Conservation (phyloP, 2,329 filamentous ascomycete genomes). For the Lithohypha guttulata region DNA sequence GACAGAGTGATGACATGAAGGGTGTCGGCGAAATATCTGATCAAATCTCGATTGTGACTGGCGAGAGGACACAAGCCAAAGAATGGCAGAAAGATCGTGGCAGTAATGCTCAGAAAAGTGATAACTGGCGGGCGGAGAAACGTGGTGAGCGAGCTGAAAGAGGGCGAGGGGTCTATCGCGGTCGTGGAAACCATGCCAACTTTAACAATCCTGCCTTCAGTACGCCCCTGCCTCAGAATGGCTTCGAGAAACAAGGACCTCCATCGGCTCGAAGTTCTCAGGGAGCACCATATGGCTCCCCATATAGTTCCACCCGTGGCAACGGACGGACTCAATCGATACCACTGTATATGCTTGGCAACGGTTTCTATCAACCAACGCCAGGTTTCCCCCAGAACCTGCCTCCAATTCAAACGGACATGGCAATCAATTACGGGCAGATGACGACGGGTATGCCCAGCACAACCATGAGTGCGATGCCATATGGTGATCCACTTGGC, state of each 20-base stretch:
- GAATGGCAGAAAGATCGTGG: constrained; percentile 23
- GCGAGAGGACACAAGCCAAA: constrained; percentile 16
- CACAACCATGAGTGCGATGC: constrained; percentile 44
- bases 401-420: constrained; percentile 23
- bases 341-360: constrained; percentile 29
- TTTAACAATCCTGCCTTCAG: constrained; percentile 27
- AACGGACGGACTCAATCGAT: constrained; percentile 52
- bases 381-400: constrained; percentile 21
- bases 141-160: constrained; percentile 30
- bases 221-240: constrained; percentile 30
- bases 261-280: constrained; percentile 33
- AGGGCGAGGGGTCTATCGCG: constrained; percentile 31
- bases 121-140: constrained; percentile 25
- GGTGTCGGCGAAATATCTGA: too few relatives aligned
- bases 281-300: constrained; percentile 21
- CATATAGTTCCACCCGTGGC: constrained; percentile 29
- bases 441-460: constrained; percentile 29
- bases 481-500: constrained; percentile 49
- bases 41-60: constrained; percentile 25
- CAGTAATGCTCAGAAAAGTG: constrained; percentile 24
- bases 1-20: too few relatives aligned
- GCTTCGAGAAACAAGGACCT: too few relatives aligned
- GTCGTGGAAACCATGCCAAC: constrained; percentile 30
- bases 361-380: constrained; percentile 24
- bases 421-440: constrained; percentile 37